Evolutionary conservation across 139 green algal genomes (phyloP), one percentile per base, ranked within the genome.

Genomic region (Asterochloris sp.): DNA sequence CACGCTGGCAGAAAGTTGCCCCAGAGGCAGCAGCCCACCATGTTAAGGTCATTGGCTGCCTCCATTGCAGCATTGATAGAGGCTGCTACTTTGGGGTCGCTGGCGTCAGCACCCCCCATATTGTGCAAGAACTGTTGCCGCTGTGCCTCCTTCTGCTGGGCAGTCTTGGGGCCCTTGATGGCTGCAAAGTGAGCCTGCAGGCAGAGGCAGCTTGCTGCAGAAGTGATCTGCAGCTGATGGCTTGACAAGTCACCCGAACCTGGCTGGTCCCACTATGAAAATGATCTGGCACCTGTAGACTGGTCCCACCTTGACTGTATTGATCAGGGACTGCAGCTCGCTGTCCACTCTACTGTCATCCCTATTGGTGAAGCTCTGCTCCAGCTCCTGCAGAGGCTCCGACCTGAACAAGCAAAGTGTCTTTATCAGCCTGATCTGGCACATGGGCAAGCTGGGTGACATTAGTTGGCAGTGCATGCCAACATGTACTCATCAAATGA

Each of bases 261-360:
- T 38, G 11, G 26, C 10, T 29, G 16, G 12, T 13, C 11, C 26
- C 15, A 83, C 9, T 38, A 27, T 1, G 12, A 23, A 17, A 74
- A 17, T n/a, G 8, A n/a, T 60, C 80, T 10, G 86, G 19, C 19
- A 78, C 47, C 24, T 88, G 83, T 11, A 67, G 81, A 26, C 79
- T 60, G 27, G 62, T 62, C 63, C 85, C 66, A 86, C 85, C 85
- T 96, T 96, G 15, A 94, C 73, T 10, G 28, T 21, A 28, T 96
- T 89, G 64, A 95, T 85, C 15, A 96, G 85, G 77, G 83, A 89
- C 83, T 93, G 88, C 24, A 96, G 91, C 67, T 95, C 92, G 29
- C 90, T 86, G 29, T 85, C 90, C 19, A n/a, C 11, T 13, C 67
- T 38, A 16, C 86, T 68, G 16, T 87, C 74, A 24, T 80, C n/a